phyloP scores from a whole-genome alignment of 371 early-diverging fungal genomes.

The Rhizopus delemar region DNA sequence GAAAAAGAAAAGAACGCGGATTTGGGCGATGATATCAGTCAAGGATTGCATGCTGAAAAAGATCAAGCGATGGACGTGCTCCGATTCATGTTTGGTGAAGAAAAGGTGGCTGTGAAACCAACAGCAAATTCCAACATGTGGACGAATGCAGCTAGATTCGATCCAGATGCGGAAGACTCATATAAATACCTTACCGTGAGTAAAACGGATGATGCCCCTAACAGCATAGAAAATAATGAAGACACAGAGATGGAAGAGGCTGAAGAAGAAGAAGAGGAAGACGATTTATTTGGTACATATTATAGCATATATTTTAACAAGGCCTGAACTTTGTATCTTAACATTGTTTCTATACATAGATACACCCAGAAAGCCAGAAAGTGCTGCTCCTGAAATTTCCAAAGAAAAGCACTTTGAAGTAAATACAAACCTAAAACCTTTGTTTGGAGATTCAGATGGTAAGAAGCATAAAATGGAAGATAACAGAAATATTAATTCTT shows the following conservation, averaged over 20 bases:
- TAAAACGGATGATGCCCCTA: conserved; percentile 4
- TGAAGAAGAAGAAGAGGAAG: conserved; percentile 20
- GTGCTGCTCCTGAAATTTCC: conserved; percentile 39
- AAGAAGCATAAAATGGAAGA: conserved; percentile 1
- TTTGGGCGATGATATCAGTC: conserved; percentile 36
- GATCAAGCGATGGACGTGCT: conserved; percentile 54
- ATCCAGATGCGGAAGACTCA: conserved; percentile 57
- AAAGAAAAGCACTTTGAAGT: conserved; percentile 53
- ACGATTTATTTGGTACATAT: conserved; percentile 20
- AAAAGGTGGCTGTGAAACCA: conserved; percentile 40
- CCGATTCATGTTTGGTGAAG: conserved; percentile 60
- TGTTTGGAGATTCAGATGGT: conserved; percentile 52
- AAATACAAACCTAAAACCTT: conserved; percentile 59
- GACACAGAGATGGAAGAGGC: conserved; percentile 19
- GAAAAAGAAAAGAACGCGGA: conserved; percentile 38
- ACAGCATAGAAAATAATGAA: conserved; percentile 12
- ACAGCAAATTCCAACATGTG: conserved; percentile 18
- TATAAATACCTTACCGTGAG: conserved; percentile 22
- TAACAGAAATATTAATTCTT: not conserved
- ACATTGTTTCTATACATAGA: not conserved
- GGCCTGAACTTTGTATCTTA: not conserved
- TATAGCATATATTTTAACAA: not conserved
- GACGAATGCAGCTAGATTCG: conserved; percentile 49
- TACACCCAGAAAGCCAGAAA: conserved; percentile 17
- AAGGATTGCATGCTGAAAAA: conserved; percentile 41